These are phyloP conservation scores for Chaetoceros tenuissimus DNA, from an alignment of 108 stramenopile genomes.

Conservation along the genomic window DNA sequence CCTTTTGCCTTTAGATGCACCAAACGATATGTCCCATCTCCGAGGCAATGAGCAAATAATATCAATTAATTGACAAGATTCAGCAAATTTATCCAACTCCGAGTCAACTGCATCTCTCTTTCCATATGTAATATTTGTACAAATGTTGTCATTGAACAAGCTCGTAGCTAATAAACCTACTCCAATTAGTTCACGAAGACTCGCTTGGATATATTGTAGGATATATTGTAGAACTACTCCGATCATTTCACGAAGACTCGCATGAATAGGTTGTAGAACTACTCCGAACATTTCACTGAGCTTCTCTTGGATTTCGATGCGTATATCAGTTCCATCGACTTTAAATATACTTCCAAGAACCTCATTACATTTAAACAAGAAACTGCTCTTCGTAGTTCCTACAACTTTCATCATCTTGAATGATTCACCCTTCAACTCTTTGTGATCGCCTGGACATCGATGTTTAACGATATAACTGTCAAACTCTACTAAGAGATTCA, in stretches of 20 bases:
- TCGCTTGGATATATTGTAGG: too few species aligned
- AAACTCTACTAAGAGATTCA: slow-evolving; percentile 87
- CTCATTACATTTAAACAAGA: slow-evolving; percentile 93
- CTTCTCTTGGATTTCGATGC: slow-evolving; percentile 64
- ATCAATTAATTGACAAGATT: slow-evolving; percentile 63
- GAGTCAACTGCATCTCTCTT: slow-evolving; percentile 59
- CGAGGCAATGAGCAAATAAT: slow-evolving; percentile 75
- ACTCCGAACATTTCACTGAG: slow-evolving; percentile 84
- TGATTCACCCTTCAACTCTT: slow-evolving; percentile 78
- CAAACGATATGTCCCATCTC: slow-evolving; percentile 92
- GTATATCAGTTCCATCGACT: slow-evolving; percentile 89
- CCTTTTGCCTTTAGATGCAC: slow-evolving; percentile 73
- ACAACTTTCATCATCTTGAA: slow-evolving; percentile 90
- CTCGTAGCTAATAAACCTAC: too few species aligned
- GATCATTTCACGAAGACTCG: too few species aligned
- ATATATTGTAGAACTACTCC: too few species aligned
- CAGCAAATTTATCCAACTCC: slow-evolving; percentile 59
- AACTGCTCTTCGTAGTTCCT: slow-evolving; percentile 85
- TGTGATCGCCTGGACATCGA: slow-evolving; percentile 68
- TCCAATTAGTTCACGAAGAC: too few species aligned
- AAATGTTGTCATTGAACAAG: slow-evolving; percentile 93
- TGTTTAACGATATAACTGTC: slow-evolving; percentile 89
- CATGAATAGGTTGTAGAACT: slow-evolving; percentile 96
- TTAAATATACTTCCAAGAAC: slow-evolving; percentile 77
- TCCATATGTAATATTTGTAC: slow-evolving; percentile 82